phyloP scores from a whole-genome alignment of 2,329 filamentous ascomycete species.

The Colletotrichum tabaci region DNA sequence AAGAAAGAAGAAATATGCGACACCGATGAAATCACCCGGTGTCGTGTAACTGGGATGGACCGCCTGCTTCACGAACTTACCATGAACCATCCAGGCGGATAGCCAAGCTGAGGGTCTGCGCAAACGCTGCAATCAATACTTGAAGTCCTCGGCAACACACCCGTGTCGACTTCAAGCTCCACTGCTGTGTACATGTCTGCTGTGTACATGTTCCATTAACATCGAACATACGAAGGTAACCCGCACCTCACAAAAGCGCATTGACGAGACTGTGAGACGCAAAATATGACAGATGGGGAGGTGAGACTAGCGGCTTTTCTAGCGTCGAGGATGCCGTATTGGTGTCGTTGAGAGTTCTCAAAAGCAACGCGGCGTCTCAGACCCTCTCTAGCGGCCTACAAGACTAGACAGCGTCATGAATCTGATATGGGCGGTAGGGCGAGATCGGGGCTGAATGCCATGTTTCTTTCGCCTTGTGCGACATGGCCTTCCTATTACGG shows the following conservation, averaged over 20 bases:
- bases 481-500: not conserved
- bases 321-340: slow-evolving; percentile 9
- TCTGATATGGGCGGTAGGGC: not conserved
- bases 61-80: not conserved
- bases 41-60: not conserved
- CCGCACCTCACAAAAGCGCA: not conserved
- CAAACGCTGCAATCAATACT: not conserved
- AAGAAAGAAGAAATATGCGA: slow-evolving; percentile 17
- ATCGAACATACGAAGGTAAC: not conserved
- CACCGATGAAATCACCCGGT: slow-evolving; percentile 5
- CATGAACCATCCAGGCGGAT: slow-evolving; percentile 3
- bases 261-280: slow-evolving; percentile 8
- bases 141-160: not conserved
- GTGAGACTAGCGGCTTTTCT: slow-evolving; percentile 20
- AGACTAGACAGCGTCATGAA: slow-evolving; percentile 1
- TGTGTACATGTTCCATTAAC: not conserved
- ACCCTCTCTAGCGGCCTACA: not conserved
- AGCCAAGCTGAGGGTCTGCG: not conserved
- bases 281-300: slow-evolving; percentile 24
- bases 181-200: not conserved
- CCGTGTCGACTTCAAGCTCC: not conserved
- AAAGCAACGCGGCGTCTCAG: slow-evolving; percentile 34
- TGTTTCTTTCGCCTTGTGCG: not conserved
- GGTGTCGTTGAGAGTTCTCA: slow-evolving; percentile 9
- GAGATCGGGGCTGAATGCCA: not conserved